These are phyloP conservation scores for Trypanosoma brucei DNA, from an alignment of 208 protist species.

Conservation along the genomic window DNA sequence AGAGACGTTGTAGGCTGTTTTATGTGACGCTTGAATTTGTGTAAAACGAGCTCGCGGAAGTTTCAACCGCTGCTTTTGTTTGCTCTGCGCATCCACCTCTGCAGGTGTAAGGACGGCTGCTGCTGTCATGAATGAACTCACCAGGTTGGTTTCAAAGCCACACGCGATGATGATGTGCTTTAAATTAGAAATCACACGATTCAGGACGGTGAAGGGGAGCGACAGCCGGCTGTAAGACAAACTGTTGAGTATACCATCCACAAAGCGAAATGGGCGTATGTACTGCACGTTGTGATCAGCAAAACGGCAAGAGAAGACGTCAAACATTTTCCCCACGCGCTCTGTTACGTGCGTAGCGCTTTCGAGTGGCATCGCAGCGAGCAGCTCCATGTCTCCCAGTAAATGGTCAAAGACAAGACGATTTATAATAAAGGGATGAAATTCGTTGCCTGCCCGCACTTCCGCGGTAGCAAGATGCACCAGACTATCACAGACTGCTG, in stretches of 20 bases:
- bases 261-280: conserved; percentile 49
- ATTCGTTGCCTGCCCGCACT: conserved; percentile 40
- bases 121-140: conserved; percentile 51
- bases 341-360: conserved; percentile 46
- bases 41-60: conserved; percentile 45
- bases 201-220: conserved; percentile 34
- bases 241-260: conserved; percentile 70
- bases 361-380: conserved; percentile 39
- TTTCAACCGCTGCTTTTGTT: conserved; percentile 20
- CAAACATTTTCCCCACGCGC: conserved; percentile 49
- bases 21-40: conserved; percentile 16
- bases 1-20: conserved; percentile 40
- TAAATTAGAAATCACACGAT: conserved; percentile 42
- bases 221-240: conserved; percentile 30
- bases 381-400: conserved; percentile 49
- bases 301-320: conserved; percentile 46
- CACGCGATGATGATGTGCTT: conserved; percentile 71
- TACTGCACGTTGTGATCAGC: conserved; percentile 63
- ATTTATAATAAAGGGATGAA: conserved; percentile 73
- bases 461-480: conserved; percentile 44
- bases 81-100: conserved; percentile 2
- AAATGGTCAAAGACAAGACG: conserved; percentile 73
- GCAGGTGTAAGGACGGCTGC: conserved; percentile 56
- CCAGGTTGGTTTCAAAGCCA: conserved; percentile 55
- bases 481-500: conserved; percentile 44